A percentile compares a stretch with the other conserved stretches of the same genome.
phyloP scores from a whole-genome alignment of 192 early-diverging fungal genomes.

The Umbelopsis ramanniana region DNA sequence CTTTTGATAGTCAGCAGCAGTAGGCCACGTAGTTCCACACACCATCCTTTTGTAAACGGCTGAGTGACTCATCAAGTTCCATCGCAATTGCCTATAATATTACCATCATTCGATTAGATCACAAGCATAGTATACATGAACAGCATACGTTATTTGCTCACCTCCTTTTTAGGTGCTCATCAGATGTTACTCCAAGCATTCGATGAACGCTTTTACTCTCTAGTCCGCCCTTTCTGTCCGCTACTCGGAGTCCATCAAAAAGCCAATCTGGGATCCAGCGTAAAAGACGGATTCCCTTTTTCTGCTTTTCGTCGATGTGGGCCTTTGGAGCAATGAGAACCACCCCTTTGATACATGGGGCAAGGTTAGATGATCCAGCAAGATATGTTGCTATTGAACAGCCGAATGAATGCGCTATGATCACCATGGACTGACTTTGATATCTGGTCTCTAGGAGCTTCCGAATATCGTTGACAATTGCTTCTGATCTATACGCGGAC shows the following conservation, averaged over 20 bases:
- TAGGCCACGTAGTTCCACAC: slow-evolving; percentile 42
- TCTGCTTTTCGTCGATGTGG: slow-evolving; percentile 41
- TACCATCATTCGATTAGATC: background rate
- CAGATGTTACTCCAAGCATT: slow-evolving; percentile 42
- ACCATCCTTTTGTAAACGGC: slow-evolving; percentile 50
- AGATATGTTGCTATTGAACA: slow-evolving; percentile 55
- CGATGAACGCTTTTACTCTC: slow-evolving; percentile 50
- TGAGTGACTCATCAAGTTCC: slow-evolving; percentile 56
- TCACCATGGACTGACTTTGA: slow-evolving; percentile 49
- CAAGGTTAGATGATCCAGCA: slow-evolving; percentile 26
- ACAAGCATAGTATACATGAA: background rate
- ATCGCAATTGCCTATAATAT: slow-evolving; percentile 45
- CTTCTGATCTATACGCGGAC: slow-evolving; percentile 50
- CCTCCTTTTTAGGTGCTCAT: slow-evolving; percentile 38
- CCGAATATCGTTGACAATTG: slow-evolving; percentile 50
- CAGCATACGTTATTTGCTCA: background rate
- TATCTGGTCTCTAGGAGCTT: slow-evolving; percentile 48
- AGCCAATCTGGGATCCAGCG: slow-evolving; percentile 50
- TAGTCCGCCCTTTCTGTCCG: slow-evolving; percentile 54
- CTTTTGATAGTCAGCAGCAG: slow-evolving; percentile 33
- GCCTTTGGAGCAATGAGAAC: slow-evolving; percentile 59
- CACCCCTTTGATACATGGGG: slow-evolving; percentile 47
- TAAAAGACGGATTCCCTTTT: slow-evolving; percentile 31
- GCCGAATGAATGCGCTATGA: slow-evolving; percentile 63
- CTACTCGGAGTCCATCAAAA: slow-evolving; percentile 44